Evolutionary conservation across 2,329 filamentous ascomycete species (phyloP), one percentile per base, ranked within the genome.

Genomic region (Aureobasidium leucospermi): DNA sequence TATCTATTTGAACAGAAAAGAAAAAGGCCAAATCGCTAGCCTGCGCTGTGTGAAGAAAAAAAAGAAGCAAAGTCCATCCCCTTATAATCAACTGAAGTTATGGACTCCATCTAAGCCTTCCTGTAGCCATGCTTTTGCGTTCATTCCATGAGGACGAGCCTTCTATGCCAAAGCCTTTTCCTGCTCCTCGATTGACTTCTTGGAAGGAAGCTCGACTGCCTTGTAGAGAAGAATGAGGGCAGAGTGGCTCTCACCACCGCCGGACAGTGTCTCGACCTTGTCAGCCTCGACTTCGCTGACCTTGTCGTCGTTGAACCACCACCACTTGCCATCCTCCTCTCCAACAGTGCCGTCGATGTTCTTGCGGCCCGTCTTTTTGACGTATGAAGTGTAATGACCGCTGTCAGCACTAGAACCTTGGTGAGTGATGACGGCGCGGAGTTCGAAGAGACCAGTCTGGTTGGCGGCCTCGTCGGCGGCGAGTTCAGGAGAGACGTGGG

Each of bases 271-370:
- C 71, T 93, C 89, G 65, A 99, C 95, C 79, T 96, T 94, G 67
- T 97, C 93, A 29, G 84, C 79, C 15, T 90, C 85, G 31, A 99
- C 94, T 77, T 99, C 94, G 13, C 88, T 85, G 36, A 99, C 94
- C 78, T 91, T 95, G 71, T 99, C 93, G 69, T 99, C 94, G 74
- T 99, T 97, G 81, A 99, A 99, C 93, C 94, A 99, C 93, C 94
- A 99, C 94, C 94, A 99, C 68, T 91, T 96, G 66, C 89, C 91
- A 70, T 96, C 90, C 70, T 96, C 90, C 69, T 88, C 85, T 58
- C 83, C 85, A 68, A 84, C 79, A 78, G 90, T 89, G 65, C 89
- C 90, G 68, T 85, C 84, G 15, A 86, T 80, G 66, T 95, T 88
- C 60, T 90, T 76, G 9, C 79, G 76, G 0, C 83, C 86, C 62